A percentile compares a stretch with the other conserved stretches of the same genome.
Conservation (phyloP, 306 rosid species). For the Betula pendula region DNA sequence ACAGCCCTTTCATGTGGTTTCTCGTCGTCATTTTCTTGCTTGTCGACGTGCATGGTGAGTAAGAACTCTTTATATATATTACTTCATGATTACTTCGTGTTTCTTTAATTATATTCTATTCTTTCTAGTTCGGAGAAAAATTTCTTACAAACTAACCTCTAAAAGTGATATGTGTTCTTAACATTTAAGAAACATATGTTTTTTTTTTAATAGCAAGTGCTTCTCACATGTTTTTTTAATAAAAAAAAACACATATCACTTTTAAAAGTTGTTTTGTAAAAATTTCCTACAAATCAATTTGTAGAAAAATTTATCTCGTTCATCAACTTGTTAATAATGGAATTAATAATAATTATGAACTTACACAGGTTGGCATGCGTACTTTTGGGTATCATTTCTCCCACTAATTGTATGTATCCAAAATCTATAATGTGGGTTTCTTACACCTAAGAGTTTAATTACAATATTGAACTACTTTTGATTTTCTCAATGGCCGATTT, state of each 20-base stretch:
- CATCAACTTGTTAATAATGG: not conserved
- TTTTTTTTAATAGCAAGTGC: too few relatives aligned
- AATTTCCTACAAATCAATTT: too few relatives aligned
- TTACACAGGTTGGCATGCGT: conserved; percentile 55
- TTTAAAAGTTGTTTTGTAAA: too few relatives aligned
- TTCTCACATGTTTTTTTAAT: too few relatives aligned
- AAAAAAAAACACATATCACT: too few relatives aligned
- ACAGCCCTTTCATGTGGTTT: conserved; percentile 63
- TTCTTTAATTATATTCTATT: not conserved
- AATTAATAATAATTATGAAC: not conserved
- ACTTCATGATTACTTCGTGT: not conserved
- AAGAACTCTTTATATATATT: not conserved
- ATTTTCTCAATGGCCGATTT: not conserved
- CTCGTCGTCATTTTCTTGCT: conserved; percentile 54
- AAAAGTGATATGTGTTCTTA: too few relatives aligned
- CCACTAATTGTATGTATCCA: conserved; percentile 48
- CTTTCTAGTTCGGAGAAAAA: too few relatives aligned
- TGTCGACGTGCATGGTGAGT: conserved; percentile 54
- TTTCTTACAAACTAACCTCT: too few relatives aligned
- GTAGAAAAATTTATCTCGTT: too few relatives aligned
- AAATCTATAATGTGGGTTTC: not conserved
- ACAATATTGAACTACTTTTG: too few relatives aligned
- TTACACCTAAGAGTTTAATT: not conserved
- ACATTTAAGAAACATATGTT: too few relatives aligned
- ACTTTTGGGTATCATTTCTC: conserved; percentile 59